A percentile compares a stretch with the other conserved stretches of the same genome.
phyloP scores from a whole-genome alignment of 768 basidiomycete genomes.

The Rhizopogon rudus region DNA sequence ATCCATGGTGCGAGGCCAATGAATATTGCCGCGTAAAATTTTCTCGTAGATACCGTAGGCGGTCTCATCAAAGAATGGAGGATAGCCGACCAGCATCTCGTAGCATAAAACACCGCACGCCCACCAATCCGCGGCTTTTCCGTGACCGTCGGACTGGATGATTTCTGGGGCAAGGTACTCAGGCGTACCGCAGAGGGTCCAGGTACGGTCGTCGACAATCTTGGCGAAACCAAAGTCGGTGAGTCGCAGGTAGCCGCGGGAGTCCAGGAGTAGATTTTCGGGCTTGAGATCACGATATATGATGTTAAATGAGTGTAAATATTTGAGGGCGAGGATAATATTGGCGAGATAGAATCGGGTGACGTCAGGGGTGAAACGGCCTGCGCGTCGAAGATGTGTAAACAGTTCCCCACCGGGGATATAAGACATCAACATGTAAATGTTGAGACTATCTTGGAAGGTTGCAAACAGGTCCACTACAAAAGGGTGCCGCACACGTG shows the following conservation, averaged over 20 bases:
- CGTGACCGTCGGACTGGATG: constrained; percentile 95
- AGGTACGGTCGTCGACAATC: constrained; percentile 95
- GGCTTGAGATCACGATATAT: constrained; percentile 99
- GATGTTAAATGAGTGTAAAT: constrained; percentile 93
- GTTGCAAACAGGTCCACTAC: constrained; percentile 95
- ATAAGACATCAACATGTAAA: constrained; percentile 97
- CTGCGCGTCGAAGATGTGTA: constrained; percentile 90
- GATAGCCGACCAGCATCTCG: constrained; percentile 98
- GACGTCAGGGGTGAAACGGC: constrained; percentile 94
- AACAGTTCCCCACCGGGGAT: constrained; percentile 97
- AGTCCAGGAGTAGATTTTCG: constrained; percentile 95
- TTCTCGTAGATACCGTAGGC: constrained; percentile 98
- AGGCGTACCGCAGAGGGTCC: constrained; percentile 94
- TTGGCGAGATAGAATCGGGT: constrained; percentile 97
- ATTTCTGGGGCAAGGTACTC: constrained; percentile 99
- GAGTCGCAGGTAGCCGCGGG: constrained; percentile 87
- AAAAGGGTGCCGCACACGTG: constrained; percentile 89
- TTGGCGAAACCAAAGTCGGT: constrained; percentile 99
- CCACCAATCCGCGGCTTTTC: constrained; percentile 99
- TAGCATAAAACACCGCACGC: constrained; percentile 95
- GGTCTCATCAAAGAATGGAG: constrained; percentile 98
- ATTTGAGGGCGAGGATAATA: constrained; percentile 91
- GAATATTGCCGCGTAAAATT: constrained; percentile 81
- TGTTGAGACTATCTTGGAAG: constrained; percentile 93
- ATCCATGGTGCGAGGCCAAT: constrained; percentile 91